These are phyloP conservation scores for Aureobasidium sp. DNA, from an alignment of 2,329 filamentous ascomycete species.

Conservation along the genomic window DNA sequence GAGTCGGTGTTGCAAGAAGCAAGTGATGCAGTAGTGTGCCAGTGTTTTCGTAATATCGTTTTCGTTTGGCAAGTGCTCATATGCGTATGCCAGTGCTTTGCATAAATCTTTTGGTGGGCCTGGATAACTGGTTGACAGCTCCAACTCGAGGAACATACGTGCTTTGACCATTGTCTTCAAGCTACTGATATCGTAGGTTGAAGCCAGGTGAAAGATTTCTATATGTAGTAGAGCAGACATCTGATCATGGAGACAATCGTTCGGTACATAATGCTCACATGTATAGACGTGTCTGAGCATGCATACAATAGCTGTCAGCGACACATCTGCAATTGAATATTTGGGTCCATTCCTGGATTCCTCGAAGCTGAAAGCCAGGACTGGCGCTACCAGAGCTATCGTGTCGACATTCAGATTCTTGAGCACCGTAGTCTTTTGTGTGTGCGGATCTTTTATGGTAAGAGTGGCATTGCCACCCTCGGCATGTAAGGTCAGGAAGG, in stretches of 20 bases:
- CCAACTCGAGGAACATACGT: conserved; percentile 34
- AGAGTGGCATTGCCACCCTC: conserved; percentile 27
- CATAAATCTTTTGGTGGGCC: conserved; percentile 34
- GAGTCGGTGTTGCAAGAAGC: conserved; percentile 32
- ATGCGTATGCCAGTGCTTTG: conserved; percentile 31
- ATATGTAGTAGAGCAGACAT: conserved; percentile 35
- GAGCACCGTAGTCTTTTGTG: conserved; percentile 28
- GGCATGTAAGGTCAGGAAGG: conserved; percentile 9
- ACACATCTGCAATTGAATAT: conserved; percentile 34
- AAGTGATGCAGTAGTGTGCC: conserved; percentile 38
- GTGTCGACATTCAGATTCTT: conserved; percentile 29
- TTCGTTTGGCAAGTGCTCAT: conserved; percentile 24
- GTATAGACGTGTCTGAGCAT: conserved; percentile 38
- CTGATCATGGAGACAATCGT: conserved; percentile 21
- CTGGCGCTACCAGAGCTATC: conserved; percentile 32
- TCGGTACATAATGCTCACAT: conserved; percentile 31
- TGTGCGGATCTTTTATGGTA: conserved; percentile 26
- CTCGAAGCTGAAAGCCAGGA: conserved; percentile 38
- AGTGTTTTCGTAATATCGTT: conserved; percentile 32
- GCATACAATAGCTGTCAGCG: conserved; percentile 27
- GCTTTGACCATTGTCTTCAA: conserved; percentile 34
- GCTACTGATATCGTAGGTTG: conserved; percentile 34
- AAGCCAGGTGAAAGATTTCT: conserved; percentile 35
- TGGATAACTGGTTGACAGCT: conserved; percentile 33
- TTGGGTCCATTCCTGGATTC: conserved; percentile 26